phyloP scores from a whole-genome alignment of 495 filamentous ascomycete species.

The Neurospora cerealis region DNA sequence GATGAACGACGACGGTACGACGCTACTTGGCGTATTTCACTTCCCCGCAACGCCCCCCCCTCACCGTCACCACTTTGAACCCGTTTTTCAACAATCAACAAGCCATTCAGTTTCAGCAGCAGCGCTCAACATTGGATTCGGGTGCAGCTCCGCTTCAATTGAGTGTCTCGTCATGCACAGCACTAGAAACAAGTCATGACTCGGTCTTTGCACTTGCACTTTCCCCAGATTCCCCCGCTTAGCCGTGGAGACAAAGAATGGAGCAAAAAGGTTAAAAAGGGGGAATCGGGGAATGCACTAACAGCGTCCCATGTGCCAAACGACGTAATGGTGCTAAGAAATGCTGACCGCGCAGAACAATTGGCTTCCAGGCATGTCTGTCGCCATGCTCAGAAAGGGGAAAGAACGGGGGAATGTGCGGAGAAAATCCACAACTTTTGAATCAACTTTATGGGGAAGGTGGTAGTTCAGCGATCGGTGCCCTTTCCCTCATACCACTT shows the following conservation, averaged over 20 bases:
- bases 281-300: neutral
- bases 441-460: neutral
- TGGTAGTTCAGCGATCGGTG: neutral
- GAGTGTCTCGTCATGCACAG: neutral
- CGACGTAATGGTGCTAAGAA: neutral
- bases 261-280: neutral
- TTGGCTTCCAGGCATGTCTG: neutral
- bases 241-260: neutral
- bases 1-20: neutral
- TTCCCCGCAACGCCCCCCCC: neutral
- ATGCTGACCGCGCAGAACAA: neutral
- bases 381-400: neutral
- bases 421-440: neutral
- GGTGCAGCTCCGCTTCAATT: neutral
- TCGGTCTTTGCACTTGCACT: neutral
- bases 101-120: neutral
- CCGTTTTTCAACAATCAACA: neutral
- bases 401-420: neutral
- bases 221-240: neutral
- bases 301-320: neutral
- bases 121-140: neutral
- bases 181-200: neutral
- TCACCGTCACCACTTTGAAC: neutral
- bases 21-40: neutral
- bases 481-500: neutral